A percentile compares a stretch with the other conserved stretches of the same genome.
phyloP scores from a whole-genome alignment of 208 protist genomes.

The Acanthamoeba lenticulata region DNA sequence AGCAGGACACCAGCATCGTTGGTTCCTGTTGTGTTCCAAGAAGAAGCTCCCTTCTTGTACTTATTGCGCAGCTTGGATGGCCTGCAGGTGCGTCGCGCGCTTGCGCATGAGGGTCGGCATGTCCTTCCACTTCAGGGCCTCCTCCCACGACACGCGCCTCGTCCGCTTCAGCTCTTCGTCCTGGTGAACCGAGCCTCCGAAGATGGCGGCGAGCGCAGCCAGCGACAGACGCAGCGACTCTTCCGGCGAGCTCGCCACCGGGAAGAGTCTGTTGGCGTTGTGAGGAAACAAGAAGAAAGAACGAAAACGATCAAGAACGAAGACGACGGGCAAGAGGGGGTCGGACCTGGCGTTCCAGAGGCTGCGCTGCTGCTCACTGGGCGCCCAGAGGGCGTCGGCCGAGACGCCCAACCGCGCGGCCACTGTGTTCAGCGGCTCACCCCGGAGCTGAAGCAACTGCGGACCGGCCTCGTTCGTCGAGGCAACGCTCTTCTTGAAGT shows the following conservation, averaged over 20 bases:
- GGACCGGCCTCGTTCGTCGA: neutral
- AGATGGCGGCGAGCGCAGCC: neutral
- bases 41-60: too few species aligned
- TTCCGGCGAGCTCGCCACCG: neutral
- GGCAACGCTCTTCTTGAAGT: neutral
- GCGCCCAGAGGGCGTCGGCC: neutral
- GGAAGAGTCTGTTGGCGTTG: neutral
- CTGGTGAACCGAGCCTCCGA: neutral
- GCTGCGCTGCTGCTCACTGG: neutral
- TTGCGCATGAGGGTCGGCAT: neutral
- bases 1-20: too few species aligned
- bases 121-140: conserved; percentile 29
- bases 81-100: conserved; percentile 6
- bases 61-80: neutral
- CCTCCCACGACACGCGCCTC: conserved; percentile 42
- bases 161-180: neutral
- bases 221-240: neutral
- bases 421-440: neutral
- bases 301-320: neutral
- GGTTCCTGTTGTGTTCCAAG: too few species aligned
- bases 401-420: neutral
- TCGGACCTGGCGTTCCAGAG: conserved; percentile 13
- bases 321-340: neutral
- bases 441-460: neutral
- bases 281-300: neutral